phyloP scores from a whole-genome alignment of 805 yeast species.

The Candida gorgasii region DNA sequence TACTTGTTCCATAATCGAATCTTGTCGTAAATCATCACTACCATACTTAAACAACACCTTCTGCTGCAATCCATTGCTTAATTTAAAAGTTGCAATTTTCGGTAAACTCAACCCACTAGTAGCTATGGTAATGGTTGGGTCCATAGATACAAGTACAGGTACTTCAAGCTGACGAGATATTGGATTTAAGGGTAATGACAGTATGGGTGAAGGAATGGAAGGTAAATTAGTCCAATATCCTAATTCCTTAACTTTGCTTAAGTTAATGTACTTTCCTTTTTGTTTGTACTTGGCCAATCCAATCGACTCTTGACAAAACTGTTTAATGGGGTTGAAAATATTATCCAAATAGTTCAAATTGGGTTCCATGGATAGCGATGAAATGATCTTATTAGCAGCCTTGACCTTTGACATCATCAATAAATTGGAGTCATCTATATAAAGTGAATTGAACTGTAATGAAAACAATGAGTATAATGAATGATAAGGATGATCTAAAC shows the following conservation, averaged over 20 bases:
- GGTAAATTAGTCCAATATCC: conserved; percentile 4
- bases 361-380: conserved; percentile 17
- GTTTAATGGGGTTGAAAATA: conserved; percentile 46
- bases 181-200: conserved; percentile 17
- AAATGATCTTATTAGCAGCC: conserved; percentile 50
- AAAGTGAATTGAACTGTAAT: conserved; percentile 46
- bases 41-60: conserved; percentile 78
- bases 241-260: conserved; percentile 32
- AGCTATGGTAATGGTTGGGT: conserved; percentile 57
- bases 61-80: conserved; percentile 60
- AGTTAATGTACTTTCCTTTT: conserved; percentile 30
- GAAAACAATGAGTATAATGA: conserved; percentile 64
- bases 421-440: conserved; percentile 25
- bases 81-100: conserved; percentile 59
- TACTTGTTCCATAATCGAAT: conserved; percentile 96
- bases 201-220: conserved; percentile 9
- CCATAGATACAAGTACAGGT: conserved; percentile 48
- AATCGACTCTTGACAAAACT: conserved; percentile 52
- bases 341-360: conserved; percentile 7
- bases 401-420: conserved; percentile 47
- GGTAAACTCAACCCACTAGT: conserved; percentile 86
- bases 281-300: conserved; percentile 49
- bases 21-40: conserved; percentile 91
- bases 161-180: conserved; percentile 36
- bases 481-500: conserved; percentile 69